These are phyloP conservation scores for Penicillium fuscoglaucum DNA, from an alignment of 2,329 filamentous ascomycete species.

Conservation along the genomic window DNA sequence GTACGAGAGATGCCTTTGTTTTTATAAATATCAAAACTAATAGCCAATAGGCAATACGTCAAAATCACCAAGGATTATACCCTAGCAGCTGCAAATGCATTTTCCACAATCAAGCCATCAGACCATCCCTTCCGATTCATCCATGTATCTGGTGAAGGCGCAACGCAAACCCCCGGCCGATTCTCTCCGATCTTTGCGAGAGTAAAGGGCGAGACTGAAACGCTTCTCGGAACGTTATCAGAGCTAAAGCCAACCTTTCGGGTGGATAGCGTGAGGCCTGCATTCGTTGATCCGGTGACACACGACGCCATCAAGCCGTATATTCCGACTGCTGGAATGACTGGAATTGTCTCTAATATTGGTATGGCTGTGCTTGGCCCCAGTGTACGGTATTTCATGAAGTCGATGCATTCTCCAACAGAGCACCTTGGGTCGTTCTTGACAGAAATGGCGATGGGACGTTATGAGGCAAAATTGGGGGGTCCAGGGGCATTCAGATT, in stretches of 20 bases:
- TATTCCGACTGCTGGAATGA: constrained; percentile 27
- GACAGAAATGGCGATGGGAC: constrained; percentile 47
- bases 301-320: constrained; percentile 44
- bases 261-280: constrained; percentile 60
- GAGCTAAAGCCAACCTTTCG: constrained; percentile 48
- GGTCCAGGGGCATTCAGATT: constrained; percentile 15
- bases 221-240: constrained; percentile 56
- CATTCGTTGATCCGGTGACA: constrained; percentile 54
- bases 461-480: constrained; percentile 12
- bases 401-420: constrained; percentile 43
- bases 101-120: constrained; percentile 53
- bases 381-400: constrained; percentile 22
- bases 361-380: constrained; percentile 24
- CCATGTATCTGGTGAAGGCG: constrained; percentile 62
- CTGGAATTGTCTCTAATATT: constrained; percentile 18
- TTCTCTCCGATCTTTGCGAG: constrained; percentile 61
- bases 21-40: background rate
- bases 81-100: constrained; percentile 62
- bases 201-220: constrained; percentile 68
- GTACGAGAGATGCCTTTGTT: constrained; percentile 38
- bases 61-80: constrained; percentile 68
- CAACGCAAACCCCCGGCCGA: constrained; percentile 48
- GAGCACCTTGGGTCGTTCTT: constrained; percentile 50
- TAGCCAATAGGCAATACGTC: constrained; percentile 56
- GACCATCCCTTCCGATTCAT: constrained; percentile 61